Base-by-base conservation (phyloP, 1,284 basidiomycete species). In the Austroboletus rostrupii region DNA sequence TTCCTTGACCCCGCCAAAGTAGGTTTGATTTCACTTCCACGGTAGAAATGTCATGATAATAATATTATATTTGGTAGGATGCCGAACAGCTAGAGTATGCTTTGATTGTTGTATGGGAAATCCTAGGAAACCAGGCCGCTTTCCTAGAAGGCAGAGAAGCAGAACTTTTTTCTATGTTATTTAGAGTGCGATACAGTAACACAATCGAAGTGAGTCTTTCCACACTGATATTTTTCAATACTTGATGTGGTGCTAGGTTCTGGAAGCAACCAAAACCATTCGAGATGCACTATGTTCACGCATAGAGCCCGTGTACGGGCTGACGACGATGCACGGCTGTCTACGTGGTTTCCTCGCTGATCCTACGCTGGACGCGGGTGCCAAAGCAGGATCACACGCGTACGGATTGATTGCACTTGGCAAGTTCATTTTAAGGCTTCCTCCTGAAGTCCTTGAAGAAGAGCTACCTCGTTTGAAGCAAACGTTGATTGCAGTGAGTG, bases 371-470 rank as follows among this genome's bases (percentile, higher is more conserved):
- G 74, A 74, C 40, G 69, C 65, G 31, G 78, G 80, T 32, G 71
- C 76, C 48, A 87, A 81, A 61, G 72, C 82, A 16, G 70, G 79
- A 12, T 81, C 85, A 3, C 87, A 84, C 64, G 87, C 87, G 3
- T 91, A 90, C 65, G 90, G 87, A 1, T 72, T 92, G 52, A 83
- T 90, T 55, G 86, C 86, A 2, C 67, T 92, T 12, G 89, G 86
- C 32, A 90, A 86, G 66, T 89, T 91, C 57, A 82, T 90, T 56
- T 67, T 91, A 53, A 79, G 84, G 33, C 71, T 92, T 19, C 90
- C 90, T 11, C 74, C 79, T 10, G 90, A 92, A 62, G 83, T 92
- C 39, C 78, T 91, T 29, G 90, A 92, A 66, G 90, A 92, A 54
- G 90, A 92, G 57, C 64, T 92, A 43, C 90, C 90, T 41, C 80